Base-by-base conservation (phyloP, 345 rosid genomes). In the Eucalyptus guilfoylei region DNA sequence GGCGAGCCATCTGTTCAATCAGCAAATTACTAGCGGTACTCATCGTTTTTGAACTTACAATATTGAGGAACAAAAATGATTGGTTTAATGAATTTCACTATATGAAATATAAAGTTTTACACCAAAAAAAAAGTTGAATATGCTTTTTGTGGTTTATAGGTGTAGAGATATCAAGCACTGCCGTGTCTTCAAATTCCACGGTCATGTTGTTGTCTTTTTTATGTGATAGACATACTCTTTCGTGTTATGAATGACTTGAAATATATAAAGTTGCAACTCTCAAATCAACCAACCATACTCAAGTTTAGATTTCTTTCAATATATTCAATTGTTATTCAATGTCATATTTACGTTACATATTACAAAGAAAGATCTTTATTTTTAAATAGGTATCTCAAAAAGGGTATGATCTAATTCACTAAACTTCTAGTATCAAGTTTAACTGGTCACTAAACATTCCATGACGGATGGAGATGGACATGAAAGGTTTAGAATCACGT, bases 111-210 rank as follows among this genome's bases (percentile, higher is more conserved):
- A 10, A 19, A 37, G 14, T 76, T 40, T 76, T 11, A 37, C 8
- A 23, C 5, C 5, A 0, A 37, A 6, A 19, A 37, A 72, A 76
- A 21, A 19, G 3, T 19, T 19, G 28, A 72, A 76, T 76, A 37
- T 37, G 3, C 7, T 37, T 37, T 37, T 37, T 3, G 0, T 37
- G 3, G 6, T 72, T 19, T 1, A 72, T 72, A 6, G 28, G 14
- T 34, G 14, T 21, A 6, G 14, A 37, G 8, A 10, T 69, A 40
- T 69, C 13, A 9, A 34, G 80, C 21, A 34, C 10, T 8, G 6
- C 5, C 0, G 44, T 34, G 23, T 34, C 8, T 2, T 72, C 26
- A 72, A 72, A 69, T 69, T 1, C 23, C 12, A 6, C 5, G 0
- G 40, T 72, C 14, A 37, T 37, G 45, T 37, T 1, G 6, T 37